Evolutionary conservation across 2,329 filamentous ascomycete species (phyloP).

Genomic region (Exophiala spinifera): DNA sequence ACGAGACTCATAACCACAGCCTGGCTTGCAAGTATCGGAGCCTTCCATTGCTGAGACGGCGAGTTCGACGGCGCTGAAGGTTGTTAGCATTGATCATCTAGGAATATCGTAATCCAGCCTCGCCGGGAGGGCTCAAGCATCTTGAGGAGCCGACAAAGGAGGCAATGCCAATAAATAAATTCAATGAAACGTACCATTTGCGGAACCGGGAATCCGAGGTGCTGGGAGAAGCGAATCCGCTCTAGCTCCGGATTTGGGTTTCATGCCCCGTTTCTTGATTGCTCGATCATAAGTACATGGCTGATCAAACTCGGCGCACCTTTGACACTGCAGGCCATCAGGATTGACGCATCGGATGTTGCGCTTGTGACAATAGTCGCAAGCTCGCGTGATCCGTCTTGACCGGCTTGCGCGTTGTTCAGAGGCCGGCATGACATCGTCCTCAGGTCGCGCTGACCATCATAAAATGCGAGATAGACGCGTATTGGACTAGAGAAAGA

Average conservation of each 20-base stretch:
- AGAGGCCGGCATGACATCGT: constrained; percentile 11
- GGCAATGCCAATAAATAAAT: constrained; percentile 2
- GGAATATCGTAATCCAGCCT: no score
- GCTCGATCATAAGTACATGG: constrained; percentile 50
- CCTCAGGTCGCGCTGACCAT: not conserved
- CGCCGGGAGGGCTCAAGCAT: no score
- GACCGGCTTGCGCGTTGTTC: constrained; percentile 8
- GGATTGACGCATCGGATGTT: constrained; percentile 45
- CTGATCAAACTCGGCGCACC: constrained; percentile 50
- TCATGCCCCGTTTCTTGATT: constrained; percentile 39
- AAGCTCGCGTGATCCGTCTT: constrained; percentile 23
- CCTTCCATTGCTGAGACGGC: constrained; percentile 36
- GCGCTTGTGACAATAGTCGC: constrained; percentile 52
- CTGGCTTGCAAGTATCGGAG: constrained; percentile 41
- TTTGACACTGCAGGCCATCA: constrained; percentile 45
- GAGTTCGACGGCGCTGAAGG: not conserved
- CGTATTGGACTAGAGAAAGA: no score
- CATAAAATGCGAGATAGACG: not conserved
- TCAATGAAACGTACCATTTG: constrained; percentile 3
- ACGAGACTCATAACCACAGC: constrained; percentile 44
- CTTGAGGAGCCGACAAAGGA: not conserved
- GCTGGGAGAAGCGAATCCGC: not conserved
- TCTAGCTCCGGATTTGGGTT: constrained; percentile 16
- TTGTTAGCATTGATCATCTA: not conserved
- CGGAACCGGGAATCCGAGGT: constrained; percentile 1